Conservation (phyloP, 2,329 filamentous ascomycete genomes). For the Coleophoma crateriformis region DNA sequence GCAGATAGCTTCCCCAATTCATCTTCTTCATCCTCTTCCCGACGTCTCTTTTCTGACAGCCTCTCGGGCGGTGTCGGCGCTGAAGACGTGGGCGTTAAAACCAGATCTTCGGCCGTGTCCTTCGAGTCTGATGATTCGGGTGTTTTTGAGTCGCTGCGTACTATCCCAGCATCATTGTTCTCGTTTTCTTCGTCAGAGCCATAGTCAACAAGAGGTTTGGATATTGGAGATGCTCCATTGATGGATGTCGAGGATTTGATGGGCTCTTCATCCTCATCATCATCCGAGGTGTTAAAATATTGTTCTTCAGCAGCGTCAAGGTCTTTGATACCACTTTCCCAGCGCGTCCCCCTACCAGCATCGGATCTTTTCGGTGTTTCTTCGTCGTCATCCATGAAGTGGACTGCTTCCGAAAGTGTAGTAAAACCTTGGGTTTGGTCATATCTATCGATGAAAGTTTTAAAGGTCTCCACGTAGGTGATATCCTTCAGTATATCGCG, state of each 20-base stretch:
- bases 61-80: constrained; percentile 61
- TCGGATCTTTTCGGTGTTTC: constrained; percentile 38
- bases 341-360: constrained; percentile 52
- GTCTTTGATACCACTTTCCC: constrained; percentile 67
- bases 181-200: constrained; percentile 84
- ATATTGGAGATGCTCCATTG: constrained; percentile 59
- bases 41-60: constrained; percentile 79
- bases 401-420: constrained; percentile 53
- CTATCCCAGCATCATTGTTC: constrained; percentile 42
- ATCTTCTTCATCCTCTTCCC: constrained; percentile 92
- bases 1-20: constrained; percentile 78
- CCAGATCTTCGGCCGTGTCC: constrained; percentile 12
- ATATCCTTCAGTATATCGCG: constrained; percentile 71
- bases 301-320: constrained; percentile 83
- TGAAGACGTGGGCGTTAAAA: constrained; percentile 18
- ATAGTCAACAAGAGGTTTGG: constrained; percentile 84
- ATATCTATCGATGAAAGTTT: constrained; percentile 67
- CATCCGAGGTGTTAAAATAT: constrained; percentile 88
- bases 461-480: constrained; percentile 81
- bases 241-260: constrained; percentile 31
- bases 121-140: constrained; percentile 15
- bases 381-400: constrained; percentile 67
- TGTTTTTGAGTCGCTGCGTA: constrained; percentile 10
- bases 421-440: constrained; percentile 71
- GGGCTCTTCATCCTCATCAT: constrained; percentile 64